phyloP scores from a whole-genome alignment of 495 filamentous ascomycete species.

The Neurospora sp. region DNA sequence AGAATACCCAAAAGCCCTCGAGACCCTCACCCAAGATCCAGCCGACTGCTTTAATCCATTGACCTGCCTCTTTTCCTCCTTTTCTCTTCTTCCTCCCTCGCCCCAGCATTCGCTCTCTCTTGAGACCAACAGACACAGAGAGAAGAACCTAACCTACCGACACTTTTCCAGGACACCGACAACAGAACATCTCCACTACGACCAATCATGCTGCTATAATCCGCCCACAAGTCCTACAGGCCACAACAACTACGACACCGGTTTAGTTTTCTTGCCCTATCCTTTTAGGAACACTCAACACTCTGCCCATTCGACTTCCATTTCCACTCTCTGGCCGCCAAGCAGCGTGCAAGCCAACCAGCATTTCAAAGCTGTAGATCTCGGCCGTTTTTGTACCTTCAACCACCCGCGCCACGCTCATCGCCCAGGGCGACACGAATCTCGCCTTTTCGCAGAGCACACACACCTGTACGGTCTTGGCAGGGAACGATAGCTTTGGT shows the following conservation, averaged over 20 bases:
- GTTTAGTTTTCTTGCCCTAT: background rate
- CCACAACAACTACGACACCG: background rate
- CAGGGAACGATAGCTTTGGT: constrained; percentile 14
- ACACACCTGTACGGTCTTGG: constrained; percentile 13
- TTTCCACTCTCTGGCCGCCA: constrained; percentile 8
- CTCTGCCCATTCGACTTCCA: background rate
- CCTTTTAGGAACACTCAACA: background rate
- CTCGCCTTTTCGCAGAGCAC: constrained; percentile 13
- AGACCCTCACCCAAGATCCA: background rate
- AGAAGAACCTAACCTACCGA: background rate
- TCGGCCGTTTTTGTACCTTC: constrained; percentile 16
- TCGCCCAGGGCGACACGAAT: constrained; percentile 23
- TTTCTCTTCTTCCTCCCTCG: background rate
- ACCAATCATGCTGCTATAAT: background rate
- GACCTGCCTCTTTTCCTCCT: background rate
- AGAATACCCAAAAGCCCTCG: background rate
- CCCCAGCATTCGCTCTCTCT: background rate
- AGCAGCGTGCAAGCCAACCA: constrained; percentile 15
- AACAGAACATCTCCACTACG: background rate
- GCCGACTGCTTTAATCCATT: background rate
- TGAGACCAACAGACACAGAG: background rate
- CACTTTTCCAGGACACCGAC: background rate
- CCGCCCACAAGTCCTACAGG: background rate
- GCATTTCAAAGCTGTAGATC: constrained; percentile 19
- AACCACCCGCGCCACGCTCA: constrained; percentile 16